A percentile compares a stretch with the other conserved stretches of the same genome.
These are phyloP conservation scores for Peronospora belbahrii DNA, from an alignment of 352 stramenopile species.

Conservation along the genomic window DNA sequence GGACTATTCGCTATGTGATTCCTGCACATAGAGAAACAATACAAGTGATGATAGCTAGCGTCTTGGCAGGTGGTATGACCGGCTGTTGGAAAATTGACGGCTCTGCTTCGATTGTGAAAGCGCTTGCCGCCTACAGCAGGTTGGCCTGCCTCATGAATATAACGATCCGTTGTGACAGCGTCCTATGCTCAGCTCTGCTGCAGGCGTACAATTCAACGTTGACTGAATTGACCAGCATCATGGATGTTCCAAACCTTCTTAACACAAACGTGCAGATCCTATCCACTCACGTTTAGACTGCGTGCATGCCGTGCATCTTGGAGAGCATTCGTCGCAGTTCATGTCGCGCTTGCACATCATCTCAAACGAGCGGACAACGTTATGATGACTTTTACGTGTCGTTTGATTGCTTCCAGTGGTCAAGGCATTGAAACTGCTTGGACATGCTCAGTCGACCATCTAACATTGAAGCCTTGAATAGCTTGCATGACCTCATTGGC, in stretches of 20 bases:
- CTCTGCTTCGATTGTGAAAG: slow-evolving; percentile 4
- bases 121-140: slow-evolving; percentile 21
- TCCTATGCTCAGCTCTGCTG: slow-evolving; percentile 31
- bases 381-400: too few species aligned
- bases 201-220: slow-evolving; percentile 26
- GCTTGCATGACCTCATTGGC: too few species aligned
- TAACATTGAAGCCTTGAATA: too few species aligned
- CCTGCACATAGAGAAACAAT: slow-evolving; percentile 1
- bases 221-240: slow-evolving; percentile 31
- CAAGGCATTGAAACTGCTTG: too few species aligned
- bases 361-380: too few species aligned
- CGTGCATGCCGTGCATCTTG: slow-evolving; percentile 25
- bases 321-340: too few species aligned
- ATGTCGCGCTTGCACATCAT: too few species aligned
- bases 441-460: too few species aligned
- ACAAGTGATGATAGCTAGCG: slow-evolving; percentile 2
- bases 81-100: slow-evolving; percentile 37
- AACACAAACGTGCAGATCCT: slow-evolving; percentile 36
- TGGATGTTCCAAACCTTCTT: slow-evolving; percentile 38
- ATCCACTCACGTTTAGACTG: slow-evolving; percentile 42
- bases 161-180: slow-evolving; percentile 23
- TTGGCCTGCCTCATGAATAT: slow-evolving; percentile 28
- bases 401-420: too few species aligned
- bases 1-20: slow-evolving; percentile 11
- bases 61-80: slow-evolving; percentile 6